Conservation (phyloP, 805 yeast genomes). For the Wickerhamiella lipophila region DNA sequence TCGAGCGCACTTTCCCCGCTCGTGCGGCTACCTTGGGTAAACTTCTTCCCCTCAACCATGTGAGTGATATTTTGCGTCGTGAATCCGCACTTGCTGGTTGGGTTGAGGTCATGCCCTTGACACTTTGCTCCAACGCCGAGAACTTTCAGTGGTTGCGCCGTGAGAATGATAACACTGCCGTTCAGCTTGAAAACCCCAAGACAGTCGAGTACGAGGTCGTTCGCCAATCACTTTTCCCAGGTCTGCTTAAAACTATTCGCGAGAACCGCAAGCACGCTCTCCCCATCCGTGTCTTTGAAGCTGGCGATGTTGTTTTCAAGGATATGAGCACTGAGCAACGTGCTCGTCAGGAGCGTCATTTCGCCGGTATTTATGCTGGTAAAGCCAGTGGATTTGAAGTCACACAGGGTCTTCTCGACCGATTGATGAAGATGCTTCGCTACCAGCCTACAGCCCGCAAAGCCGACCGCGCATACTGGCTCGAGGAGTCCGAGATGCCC, state of each 20-base stretch:
- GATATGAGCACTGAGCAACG: slow-evolving; percentile 69
- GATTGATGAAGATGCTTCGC: slow-evolving; percentile 92
- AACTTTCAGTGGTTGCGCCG: slow-evolving; percentile 77
- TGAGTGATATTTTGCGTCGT: slow-evolving; percentile 76
- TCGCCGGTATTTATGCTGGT: slow-evolving; percentile 91
- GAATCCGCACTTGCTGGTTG: slow-evolving; percentile 94
- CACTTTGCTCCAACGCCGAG: slow-evolving; percentile 93
- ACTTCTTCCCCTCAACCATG: slow-evolving; percentile 82
- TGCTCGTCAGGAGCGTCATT: slow-evolving; percentile 83
- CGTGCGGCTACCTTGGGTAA: slow-evolving; percentile 67
- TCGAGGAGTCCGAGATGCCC: slow-evolving; percentile 30
- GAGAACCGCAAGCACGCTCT: slow-evolving; percentile 93
- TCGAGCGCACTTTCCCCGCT: slow-evolving; percentile 67
- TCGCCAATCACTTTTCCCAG: slow-evolving; percentile 88
- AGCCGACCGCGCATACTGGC: slow-evolving; percentile 52
- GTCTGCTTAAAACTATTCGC: slow-evolving; percentile 83
- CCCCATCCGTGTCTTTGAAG: slow-evolving; percentile 90
- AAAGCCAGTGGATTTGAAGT: slow-evolving; percentile 89
- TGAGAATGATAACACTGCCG: slow-evolving; percentile 58
- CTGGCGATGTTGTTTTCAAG: slow-evolving; percentile 88
- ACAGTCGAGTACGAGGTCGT: slow-evolving; percentile 96
- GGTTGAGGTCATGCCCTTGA: slow-evolving; percentile 90
- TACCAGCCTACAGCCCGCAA: slow-evolving; percentile 53
- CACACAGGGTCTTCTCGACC: slow-evolving; percentile 88
- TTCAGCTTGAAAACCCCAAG: slow-evolving; percentile 89